Percentiles rank a stretch among this genome's conserved stretches.
Evolutionary conservation across 2,329 filamentous ascomycete genomes (phyloP).

Genomic region (Aureobasidium leucospermi): DNA sequence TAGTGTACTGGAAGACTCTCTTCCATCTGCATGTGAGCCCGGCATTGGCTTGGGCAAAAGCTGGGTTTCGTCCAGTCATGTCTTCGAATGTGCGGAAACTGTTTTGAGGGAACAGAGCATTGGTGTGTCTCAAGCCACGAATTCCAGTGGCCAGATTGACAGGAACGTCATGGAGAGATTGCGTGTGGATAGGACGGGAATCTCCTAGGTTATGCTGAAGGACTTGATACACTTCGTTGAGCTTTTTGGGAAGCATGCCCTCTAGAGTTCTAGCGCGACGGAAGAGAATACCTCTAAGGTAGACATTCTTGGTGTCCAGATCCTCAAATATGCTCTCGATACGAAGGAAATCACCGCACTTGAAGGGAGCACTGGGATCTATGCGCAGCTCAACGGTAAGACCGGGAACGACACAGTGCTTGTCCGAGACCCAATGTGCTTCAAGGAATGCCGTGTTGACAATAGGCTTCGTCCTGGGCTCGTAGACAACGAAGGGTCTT

Average conservation of each 20-base stretch:
- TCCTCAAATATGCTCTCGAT: constrained; percentile 32
- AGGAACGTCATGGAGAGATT: constrained; percentile 18
- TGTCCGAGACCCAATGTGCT: background rate
- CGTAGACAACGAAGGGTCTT: background rate
- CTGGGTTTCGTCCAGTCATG: background rate
- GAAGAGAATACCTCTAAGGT: constrained; percentile 34
- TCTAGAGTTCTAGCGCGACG: constrained; percentile 27
- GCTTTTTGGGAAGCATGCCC: constrained; percentile 30
- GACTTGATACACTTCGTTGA: constrained; percentile 41
- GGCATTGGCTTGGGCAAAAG: constrained; percentile 25
- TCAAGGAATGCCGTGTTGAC: background rate
- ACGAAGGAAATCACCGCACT: constrained; percentile 31
- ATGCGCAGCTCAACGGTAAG: constrained; percentile 28
- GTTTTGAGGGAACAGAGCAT: constrained; percentile 39
- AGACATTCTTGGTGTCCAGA: constrained; percentile 17
- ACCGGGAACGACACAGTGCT: constrained; percentile 2
- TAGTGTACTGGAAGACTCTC: constrained; percentile 27
- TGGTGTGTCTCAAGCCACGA: constrained; percentile 42
- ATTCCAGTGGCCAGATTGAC: background rate
- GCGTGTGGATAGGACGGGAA: background rate
- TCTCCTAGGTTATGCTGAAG: constrained; percentile 27
- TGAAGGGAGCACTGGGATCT: constrained; percentile 19
- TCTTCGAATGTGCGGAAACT: constrained; percentile 10
- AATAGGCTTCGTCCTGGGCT: background rate
- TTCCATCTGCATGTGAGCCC: constrained; percentile 49